These are phyloP conservation scores for Aspergillus hiratsukae DNA, from an alignment of 2,329 filamentous ascomycete species.

Conservation along the genomic window DNA sequence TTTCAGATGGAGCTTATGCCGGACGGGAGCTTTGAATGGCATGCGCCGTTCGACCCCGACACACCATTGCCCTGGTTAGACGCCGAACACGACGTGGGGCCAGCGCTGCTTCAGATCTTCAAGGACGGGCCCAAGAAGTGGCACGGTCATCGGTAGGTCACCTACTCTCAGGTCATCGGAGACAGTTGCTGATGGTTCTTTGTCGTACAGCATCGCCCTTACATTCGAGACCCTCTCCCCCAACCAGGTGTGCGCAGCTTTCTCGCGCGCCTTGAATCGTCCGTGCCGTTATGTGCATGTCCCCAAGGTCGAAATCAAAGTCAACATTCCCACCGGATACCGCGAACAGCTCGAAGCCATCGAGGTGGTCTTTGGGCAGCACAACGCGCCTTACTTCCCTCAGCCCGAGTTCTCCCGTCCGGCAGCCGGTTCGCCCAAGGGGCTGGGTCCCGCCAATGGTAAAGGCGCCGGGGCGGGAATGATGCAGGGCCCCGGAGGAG, in stretches of 20 bases:
- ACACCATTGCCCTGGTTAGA: constrained; percentile 91
- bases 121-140: constrained; percentile 87
- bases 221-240: constrained; percentile 89
- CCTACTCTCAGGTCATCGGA: neutral
- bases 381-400: constrained; percentile 60
- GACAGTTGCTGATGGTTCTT: constrained; percentile 10
- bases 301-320: constrained; percentile 71
- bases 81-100: constrained; percentile 91
- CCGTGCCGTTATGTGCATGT: constrained; percentile 73
- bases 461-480: constrained; percentile 44
- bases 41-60: constrained; percentile 87
- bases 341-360: constrained; percentile 73
- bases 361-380: constrained; percentile 56
- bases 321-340: constrained; percentile 83
- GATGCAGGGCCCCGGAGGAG: constrained; percentile 50
- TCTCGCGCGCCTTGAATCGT: constrained; percentile 71
- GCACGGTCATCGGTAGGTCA: constrained; percentile 63
- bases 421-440: constrained; percentile 35
- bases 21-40: constrained; percentile 87
- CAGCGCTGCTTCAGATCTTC: constrained; percentile 87
- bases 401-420: constrained; percentile 51
- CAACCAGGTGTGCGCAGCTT: constrained; percentile 72
- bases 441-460: constrained; percentile 33
- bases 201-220: constrained; percentile 64
- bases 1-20: constrained; percentile 89